Evolutionary conservation across 805 yeast genomes (phyloP).

Genomic region (Clavispora carvajalis): DNA sequence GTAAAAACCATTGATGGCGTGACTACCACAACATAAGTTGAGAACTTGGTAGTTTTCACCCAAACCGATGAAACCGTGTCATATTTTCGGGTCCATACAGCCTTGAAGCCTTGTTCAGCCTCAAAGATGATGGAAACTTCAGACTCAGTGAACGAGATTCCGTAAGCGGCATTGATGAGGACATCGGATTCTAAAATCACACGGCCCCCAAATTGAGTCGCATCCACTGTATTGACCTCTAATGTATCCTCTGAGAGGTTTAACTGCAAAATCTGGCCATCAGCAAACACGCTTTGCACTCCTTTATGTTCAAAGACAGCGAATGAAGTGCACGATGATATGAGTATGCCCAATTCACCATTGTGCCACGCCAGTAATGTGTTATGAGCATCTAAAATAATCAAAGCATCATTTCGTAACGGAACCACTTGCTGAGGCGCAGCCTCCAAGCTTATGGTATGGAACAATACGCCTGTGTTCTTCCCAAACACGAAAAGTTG

Average conservation of each 20-base stretch:
- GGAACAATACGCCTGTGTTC: conserved; percentile 8
- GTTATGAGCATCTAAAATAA: not conserved
- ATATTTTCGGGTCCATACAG: not conserved
- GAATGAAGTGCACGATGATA: not conserved
- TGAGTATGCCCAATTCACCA: not conserved
- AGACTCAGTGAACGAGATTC: not conserved
- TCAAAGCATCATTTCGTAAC: not conserved
- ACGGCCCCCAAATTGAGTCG: not conserved
- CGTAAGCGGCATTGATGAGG: not conserved
- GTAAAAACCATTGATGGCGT: conserved; percentile 2
- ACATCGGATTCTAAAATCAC: not conserved
- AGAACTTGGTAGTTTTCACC: not conserved
- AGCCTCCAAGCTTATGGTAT: conserved; percentile 2
- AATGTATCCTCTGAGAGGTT: not conserved
- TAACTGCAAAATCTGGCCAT: not conserved
- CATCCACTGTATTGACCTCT: not conserved
- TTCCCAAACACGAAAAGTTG: conserved; percentile 9
- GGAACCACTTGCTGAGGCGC: conserved; percentile 3
- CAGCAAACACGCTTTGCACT: not conserved
- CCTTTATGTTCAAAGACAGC: not conserved
- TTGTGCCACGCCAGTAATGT: not conserved
- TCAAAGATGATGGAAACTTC: not conserved
- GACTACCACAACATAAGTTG: conserved; percentile 5
- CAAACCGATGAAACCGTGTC: not conserved
- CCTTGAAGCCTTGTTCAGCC: not conserved